These are phyloP conservation scores for Spiromastix sp. DNA, from an alignment of 2,329 filamentous ascomycete species.

Conservation along the genomic window DNA sequence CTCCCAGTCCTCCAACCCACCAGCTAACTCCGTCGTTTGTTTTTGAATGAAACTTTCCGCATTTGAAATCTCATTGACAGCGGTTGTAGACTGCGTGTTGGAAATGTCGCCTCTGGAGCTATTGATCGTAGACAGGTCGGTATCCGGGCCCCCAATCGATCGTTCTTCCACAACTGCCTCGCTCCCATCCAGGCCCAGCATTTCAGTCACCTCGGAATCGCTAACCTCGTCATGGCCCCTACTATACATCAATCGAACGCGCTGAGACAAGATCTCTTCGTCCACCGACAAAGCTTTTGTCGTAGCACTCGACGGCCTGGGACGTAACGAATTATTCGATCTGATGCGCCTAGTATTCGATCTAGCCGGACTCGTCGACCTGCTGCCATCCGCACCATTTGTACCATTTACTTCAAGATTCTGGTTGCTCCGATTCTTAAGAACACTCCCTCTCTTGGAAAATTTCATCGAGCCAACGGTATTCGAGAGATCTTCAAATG, in stretches of 20 bases:
- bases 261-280: constrained; percentile 52
- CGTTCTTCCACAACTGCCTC: constrained; percentile 31
- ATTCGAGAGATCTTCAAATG: constrained; percentile 42
- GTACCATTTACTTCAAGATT: neutral
- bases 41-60: constrained; percentile 31
- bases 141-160: constrained; percentile 20
- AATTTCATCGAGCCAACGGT: constrained; percentile 39
- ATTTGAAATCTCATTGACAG: constrained; percentile 13
- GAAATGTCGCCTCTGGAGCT: constrained; percentile 19
- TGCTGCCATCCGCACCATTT: neutral
- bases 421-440: constrained; percentile 42
- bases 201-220: constrained; percentile 29
- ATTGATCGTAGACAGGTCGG: constrained; percentile 17
- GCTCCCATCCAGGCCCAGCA: constrained; percentile 26
- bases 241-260: constrained; percentile 55
- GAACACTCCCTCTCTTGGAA: constrained; percentile 50
- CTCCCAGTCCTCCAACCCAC: constrained; percentile 56
- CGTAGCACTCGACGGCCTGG: constrained; percentile 25
- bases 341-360: constrained; percentile 19
- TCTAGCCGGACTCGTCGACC: constrained; percentile 14
- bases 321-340: constrained; percentile 27
- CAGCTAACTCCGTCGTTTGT: constrained; percentile 48
- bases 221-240: constrained; percentile 47
- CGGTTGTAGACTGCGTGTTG: constrained; percentile 19
- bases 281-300: constrained; percentile 50